A percentile compares a stretch with the other conserved stretches of the same genome.
These are phyloP conservation scores for Agarophyton chilense DNA, from an alignment of 23 red algal species.

Conservation along the genomic window DNA sequence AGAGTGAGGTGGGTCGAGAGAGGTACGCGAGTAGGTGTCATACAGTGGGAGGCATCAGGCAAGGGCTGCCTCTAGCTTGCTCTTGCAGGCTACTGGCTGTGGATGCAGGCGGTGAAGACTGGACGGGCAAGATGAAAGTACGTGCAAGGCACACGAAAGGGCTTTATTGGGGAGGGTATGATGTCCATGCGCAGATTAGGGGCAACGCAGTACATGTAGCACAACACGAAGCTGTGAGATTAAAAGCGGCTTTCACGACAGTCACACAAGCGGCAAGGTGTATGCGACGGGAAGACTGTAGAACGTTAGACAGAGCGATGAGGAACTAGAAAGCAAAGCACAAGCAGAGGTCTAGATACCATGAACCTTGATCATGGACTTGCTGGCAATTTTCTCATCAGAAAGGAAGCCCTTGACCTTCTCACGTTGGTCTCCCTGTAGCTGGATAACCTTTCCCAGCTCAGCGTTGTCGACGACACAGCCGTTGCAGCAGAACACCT, in stretches of 20 bases:
- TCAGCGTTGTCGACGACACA: constrained; percentile 97
- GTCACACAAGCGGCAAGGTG: not conserved
- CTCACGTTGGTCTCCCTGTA: constrained; percentile 98
- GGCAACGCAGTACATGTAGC: not conserved
- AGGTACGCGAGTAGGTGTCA: too few species aligned
- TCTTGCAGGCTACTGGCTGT: too few species aligned
- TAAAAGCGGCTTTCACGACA: not conserved
- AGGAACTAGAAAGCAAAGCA: not conserved
- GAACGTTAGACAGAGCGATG: not conserved
- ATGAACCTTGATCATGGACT: constrained; percentile 99
- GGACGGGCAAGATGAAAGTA: too few species aligned
- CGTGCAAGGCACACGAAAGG: constrained; percentile 2
- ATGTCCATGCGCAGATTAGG: constrained; percentile 16
- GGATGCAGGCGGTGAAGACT: too few species aligned
- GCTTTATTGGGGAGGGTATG: not conserved
- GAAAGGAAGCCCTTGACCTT: constrained; percentile 94
- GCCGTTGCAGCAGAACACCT: constrained; percentile 99
- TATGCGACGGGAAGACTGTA: not conserved
- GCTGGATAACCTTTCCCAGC: constrained; percentile 94
- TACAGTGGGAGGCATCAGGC: too few species aligned
- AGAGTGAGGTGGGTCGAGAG: too few species aligned
- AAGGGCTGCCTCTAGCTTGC: too few species aligned
- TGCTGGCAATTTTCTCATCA: constrained; percentile 96
- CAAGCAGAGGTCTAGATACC: constrained; percentile 78
- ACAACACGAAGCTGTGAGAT: not conserved